Evolutionary conservation across 2,329 filamentous ascomycete species (phyloP), one percentile per base, ranked within the genome.

Genomic region (Alternaria consortialis): DNA sequence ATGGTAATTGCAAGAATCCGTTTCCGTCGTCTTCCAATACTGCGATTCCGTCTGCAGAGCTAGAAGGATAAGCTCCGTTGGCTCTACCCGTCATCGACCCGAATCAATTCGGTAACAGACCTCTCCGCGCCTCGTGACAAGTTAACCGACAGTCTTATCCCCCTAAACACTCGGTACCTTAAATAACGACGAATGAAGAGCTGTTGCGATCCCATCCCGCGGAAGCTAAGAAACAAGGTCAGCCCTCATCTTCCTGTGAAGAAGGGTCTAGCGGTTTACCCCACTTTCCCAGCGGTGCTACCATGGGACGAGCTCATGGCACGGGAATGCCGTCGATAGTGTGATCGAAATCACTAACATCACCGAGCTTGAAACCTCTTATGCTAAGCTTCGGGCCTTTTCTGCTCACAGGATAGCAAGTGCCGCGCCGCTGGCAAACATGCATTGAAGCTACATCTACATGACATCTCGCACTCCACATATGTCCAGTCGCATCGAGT

Each of bases 221-320:
- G 61, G 60, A 37, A 42, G 42, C 65, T 53, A 64, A 57, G 34
- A 40, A 7, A 17, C 17, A 47, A 36, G 40, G 7, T 55, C 58
- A 60, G 17, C 53, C 42, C 53, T 27, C 58, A 44, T 25, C 11
- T 29, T 63, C 51, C 62, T 59, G 56, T 20, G 52, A 58, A 58
- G 53, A 63, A 63, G 50, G 51, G 58, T 58, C 59, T 63, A 52
- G 60, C 56, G 60, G 60, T 36, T 46, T 57, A 65, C 69, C 64
- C 66, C 68, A 72, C 69, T 67, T 64, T 60, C 58, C 29, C 60
- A 60, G 55, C 47, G 20, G 60, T 25, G 46, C 32, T 56, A 66
- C 66, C 68, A 69, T 64, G 66, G 68, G 50, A 66, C 69, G 54
- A 53, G 54, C 44, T 50, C 50, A 55, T 61, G 58, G 60, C 54